These are phyloP conservation scores for Paradendryphiella salina DNA, from an alignment of 2,329 filamentous ascomycete genomes.

Conservation along the genomic window DNA sequence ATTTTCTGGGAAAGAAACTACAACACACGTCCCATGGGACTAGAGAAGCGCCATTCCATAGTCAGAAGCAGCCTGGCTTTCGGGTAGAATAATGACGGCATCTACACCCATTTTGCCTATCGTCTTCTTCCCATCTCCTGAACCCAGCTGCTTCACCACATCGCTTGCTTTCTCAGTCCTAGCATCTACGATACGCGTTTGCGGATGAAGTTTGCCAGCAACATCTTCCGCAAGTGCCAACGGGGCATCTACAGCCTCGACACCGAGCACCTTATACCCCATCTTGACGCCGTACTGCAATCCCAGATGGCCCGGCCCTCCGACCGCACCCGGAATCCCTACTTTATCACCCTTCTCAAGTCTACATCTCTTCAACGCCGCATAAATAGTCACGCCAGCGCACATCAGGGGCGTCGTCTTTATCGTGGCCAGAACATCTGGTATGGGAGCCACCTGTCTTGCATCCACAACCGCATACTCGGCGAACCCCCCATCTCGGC, in stretches of 20 bases:
- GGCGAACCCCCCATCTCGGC: constrained; percentile 47
- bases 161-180: constrained; percentile 37
- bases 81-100: constrained; percentile 53
- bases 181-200: constrained; percentile 48
- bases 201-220: constrained; percentile 27
- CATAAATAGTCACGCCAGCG: constrained; percentile 50
- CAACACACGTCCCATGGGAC: constrained; percentile 52
- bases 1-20: constrained; percentile 53
- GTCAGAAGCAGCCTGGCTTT: constrained; percentile 54
- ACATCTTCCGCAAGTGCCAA: constrained; percentile 42
- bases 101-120: constrained; percentile 52
- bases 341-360: constrained; percentile 42
- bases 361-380: constrained; percentile 46
- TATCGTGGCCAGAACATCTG: constrained; percentile 40
- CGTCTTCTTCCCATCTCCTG: constrained; percentile 43
- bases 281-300: constrained; percentile 37
- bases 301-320: constrained; percentile 40
- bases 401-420: constrained; percentile 52
- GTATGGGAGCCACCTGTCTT: constrained; percentile 45
- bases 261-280: constrained; percentile 45
- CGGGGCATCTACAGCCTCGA: constrained; percentile 47
- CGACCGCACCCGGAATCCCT: constrained; percentile 49
- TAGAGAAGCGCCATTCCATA: constrained; percentile 52
- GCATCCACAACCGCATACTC: constrained; percentile 52
- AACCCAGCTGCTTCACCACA: constrained; percentile 41